Base-by-base conservation (phyloP, 306 rosid species). In the Gleditsia sinensis region DNA sequence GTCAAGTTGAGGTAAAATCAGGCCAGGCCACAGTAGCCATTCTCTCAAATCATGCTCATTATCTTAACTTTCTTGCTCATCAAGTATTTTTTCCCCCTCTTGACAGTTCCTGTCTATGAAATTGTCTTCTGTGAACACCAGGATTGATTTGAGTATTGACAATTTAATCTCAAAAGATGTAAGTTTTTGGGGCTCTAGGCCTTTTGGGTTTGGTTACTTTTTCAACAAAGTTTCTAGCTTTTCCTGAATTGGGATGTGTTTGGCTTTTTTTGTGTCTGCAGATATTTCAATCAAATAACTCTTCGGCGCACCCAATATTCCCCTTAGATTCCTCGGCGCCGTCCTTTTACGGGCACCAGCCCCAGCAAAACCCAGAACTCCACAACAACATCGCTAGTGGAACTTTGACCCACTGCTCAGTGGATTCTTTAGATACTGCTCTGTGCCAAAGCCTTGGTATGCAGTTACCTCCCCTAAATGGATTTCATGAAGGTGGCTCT, bases 101-200 rank as follows among this genome's bases (percentile, higher is more conserved):
- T 30, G 78, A 75, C 96, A 95, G 99, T 90, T 95, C 69, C 88
- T 95, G 16, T 95, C 99, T 16, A 95, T 95, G 99, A 95, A 95
- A 84, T 69, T 95, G 86, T 77, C 99, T 74, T 86, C 99, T 20
- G 98, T 95, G 61, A 92, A 92, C 83, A 88, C 97, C 69, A 91
- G 90, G 83, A 66, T 82, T 90, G 99, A 90, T 56, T 81, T 75
- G 76, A 95, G 84, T 85, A 69, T 83, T 80, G 98, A 92, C 33
- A 70, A 82, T 81, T 77, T 87, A 33, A 81, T 90, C 85, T 85
- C 97, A 48, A 92, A 90, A 90, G 93, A 92, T 85, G 98, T 92
- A 82, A 84, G 91, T 43, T 73, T 80, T 19, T 20, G 59, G 16
- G 55, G 68, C 59, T 72, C 56, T 32, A 83, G 71, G 61, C 72